phyloP scores from a whole-genome alignment of 2,329 filamentous ascomycete species.

The Emmonsiellopsis sp. region DNA sequence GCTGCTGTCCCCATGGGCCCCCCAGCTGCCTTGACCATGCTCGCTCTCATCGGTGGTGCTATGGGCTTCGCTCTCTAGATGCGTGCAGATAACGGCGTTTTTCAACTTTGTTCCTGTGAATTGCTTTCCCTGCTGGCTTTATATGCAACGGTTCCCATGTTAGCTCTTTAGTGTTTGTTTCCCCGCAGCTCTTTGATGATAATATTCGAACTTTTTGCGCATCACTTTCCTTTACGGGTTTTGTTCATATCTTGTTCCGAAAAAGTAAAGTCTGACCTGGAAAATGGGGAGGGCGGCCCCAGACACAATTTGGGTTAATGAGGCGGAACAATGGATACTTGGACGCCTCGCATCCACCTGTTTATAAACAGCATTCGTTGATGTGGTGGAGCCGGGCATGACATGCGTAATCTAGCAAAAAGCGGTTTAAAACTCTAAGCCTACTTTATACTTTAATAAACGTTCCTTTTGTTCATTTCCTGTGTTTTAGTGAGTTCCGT shows the following conservation, averaged over 20 bases:
- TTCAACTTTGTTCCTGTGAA: constrained; percentile 1
- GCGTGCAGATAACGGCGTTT: neutral
- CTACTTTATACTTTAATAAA: neutral
- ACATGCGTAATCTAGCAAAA: neutral
- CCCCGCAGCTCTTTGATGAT: neutral
- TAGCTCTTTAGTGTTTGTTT: neutral
- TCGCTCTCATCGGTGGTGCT: constrained; percentile 36
- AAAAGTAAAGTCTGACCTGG: neutral
- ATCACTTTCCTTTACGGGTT: neutral
- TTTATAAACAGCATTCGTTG: neutral
- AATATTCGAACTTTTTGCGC: neutral
- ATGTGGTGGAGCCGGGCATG: neutral
- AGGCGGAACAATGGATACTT: neutral
- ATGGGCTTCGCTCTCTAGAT: constrained; percentile 37
- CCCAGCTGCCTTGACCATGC: constrained; percentile 31
- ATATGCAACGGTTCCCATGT: neutral
- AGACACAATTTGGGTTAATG: neutral
- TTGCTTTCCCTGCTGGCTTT: neutral
- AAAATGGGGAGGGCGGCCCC: neutral
- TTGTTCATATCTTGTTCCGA: neutral
- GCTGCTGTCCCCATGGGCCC: constrained; percentile 29
- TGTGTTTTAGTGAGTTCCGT: neutral
- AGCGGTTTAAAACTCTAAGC: neutral
- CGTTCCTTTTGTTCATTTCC: neutral
- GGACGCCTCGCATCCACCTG: too few species aligned